A percentile compares a stretch with the other conserved stretches of the same genome.
phyloP scores from a whole-genome alignment of 345 rosid genomes.

The Eucalyptus camaldulensis region DNA sequence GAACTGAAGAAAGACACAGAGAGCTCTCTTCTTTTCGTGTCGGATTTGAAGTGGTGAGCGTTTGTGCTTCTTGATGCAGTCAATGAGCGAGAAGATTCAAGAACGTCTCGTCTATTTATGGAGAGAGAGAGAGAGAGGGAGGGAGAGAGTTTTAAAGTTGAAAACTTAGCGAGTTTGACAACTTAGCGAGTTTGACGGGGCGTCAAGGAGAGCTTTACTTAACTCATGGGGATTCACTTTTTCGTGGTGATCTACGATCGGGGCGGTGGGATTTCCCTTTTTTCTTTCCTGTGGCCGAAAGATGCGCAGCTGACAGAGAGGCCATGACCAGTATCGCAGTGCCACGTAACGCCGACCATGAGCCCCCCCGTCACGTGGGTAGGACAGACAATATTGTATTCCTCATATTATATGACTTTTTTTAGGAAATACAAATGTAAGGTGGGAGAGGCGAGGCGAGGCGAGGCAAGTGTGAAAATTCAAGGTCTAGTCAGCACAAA shows the following conservation, averaged over 20 bases:
- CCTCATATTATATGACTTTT: neutral
- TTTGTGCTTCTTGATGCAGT: neutral
- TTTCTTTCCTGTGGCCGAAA: neutral
- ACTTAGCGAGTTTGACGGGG: neutral
- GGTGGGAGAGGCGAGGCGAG: neutral
- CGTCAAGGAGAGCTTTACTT: neutral
- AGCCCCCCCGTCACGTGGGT: neutral
- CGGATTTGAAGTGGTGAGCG: neutral
- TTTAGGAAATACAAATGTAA: neutral
- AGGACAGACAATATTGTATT: neutral
- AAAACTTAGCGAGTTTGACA: neutral
- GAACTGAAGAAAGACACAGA: neutral
- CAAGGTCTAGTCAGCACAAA: neutral
- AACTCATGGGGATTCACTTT: neutral
- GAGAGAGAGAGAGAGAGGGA: neutral
- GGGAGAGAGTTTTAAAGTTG: neutral
- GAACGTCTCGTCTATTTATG: neutral
- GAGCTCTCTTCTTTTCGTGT: neutral
- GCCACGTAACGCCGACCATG: conserved; percentile 1
- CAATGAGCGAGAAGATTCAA: neutral
- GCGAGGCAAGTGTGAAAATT: neutral
- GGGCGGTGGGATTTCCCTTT: neutral
- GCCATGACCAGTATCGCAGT: neutral
- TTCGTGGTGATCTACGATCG: neutral
- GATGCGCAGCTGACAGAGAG: neutral